Base-by-base conservation (phyloP, 169 alveolate species). In the Plasmodium fragile region DNA sequence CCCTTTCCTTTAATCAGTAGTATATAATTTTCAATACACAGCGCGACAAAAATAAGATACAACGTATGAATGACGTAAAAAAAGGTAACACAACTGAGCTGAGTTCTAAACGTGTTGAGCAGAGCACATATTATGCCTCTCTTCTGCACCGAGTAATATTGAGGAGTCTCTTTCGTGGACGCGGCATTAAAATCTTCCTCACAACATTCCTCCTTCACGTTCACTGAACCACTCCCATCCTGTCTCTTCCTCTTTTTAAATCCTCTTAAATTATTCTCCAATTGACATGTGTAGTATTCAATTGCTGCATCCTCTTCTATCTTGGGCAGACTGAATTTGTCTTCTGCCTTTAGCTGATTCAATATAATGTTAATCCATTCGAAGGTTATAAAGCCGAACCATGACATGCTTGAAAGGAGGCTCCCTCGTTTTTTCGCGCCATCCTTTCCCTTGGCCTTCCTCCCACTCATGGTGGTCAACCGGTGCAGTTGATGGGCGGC, bases 21-120 rank as follows among this genome's bases (percentile, higher is more conserved):
- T 2, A 78, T 55, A 72, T 87, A 87, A 4, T 87, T 87, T 6
- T 87, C 93, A 25, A 87, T 59, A 55, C 90, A 77, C 4, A 78
- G 11, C 0, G 90, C 89, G 43, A 87, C 89, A 34, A 87, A 87
- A 1, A 87, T 55, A 18, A 87, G 34, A 65, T 18, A 78, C 5
- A 72, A 2, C 0, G 87, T 79, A 25, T 87, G 93, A 0, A 87
- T 2, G 1, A 87, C 81, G 65, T 55, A 39, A 43, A 87, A 65
- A 10, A 87, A 4, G 41, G 82, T 18, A 25, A 87, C 22, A 11
- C 32, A 22, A 7, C 32, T 0, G 3, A 87, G 4, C 7, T 73
- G 87, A 0, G 11, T 1, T 28, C 34, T 87, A 79, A 87, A 87
- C 0, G 93, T 78, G 36, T 78, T 59, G 2, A 65, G 7, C 7